Evolutionary conservation across 176 grass and related monocot genomes (phyloP).

Genomic region (Carex cristatella): DNA sequence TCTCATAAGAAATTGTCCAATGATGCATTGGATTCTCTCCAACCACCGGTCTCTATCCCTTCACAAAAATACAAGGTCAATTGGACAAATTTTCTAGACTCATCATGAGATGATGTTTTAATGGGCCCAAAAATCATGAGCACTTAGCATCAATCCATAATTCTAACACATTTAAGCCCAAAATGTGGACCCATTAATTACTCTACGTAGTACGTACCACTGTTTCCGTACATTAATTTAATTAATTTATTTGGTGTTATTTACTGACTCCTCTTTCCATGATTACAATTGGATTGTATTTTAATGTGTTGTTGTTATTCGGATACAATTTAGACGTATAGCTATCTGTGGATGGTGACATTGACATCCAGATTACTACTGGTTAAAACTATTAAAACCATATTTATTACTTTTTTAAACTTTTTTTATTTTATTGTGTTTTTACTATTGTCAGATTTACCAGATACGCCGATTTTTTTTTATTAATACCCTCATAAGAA

Average conservation of each 20-base stretch:
- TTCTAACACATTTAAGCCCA: neutral
- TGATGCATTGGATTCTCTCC: neutral
- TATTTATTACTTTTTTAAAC: no score
- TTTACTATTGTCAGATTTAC: no score
- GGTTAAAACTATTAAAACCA: no score
- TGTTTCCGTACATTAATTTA: neutral
- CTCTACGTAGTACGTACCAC: neutral
- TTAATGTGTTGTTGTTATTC: no score
- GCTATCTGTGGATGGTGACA: no score
- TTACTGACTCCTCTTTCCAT: neutral
- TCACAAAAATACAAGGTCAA: neutral
- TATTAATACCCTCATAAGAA: no score
- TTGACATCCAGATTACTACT: no score
- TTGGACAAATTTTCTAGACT: neutral
- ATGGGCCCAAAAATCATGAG: constrained; percentile 19
- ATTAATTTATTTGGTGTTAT: constrained; percentile 8
- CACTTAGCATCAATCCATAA: neutral
- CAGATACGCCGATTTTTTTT: no score
- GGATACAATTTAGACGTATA: no score
- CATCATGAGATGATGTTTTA: neutral
- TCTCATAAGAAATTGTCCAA: neutral
- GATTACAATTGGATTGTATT: no score
- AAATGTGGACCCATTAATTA: constrained; percentile 4
- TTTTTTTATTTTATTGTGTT: no score
- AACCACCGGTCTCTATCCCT: neutral